These are phyloP conservation scores for Agrocybe chaxingu DNA, from an alignment of 768 basidiomycete genomes.

Conservation along the genomic window DNA sequence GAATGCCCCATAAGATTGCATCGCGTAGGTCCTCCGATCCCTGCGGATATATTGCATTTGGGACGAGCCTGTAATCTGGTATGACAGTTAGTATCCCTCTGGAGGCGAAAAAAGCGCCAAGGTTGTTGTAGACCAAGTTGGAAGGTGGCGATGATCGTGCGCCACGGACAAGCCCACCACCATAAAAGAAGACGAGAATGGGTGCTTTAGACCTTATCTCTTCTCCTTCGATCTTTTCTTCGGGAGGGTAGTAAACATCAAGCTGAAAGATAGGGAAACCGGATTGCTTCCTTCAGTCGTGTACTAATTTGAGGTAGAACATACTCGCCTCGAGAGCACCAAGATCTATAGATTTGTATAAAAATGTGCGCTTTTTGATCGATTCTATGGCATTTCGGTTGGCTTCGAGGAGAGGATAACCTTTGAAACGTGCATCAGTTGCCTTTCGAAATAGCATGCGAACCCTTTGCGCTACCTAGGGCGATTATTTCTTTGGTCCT, in stretches of 20 bases:
- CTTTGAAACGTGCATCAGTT: slow-evolving; percentile 6
- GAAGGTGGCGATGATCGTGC: slow-evolving; percentile 16
- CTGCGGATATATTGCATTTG: slow-evolving; percentile 19
- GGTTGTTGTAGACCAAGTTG: slow-evolving; percentile 22
- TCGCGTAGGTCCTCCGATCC: slow-evolving; percentile 22
- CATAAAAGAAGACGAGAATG: slow-evolving; percentile 23
- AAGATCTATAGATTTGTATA: slow-evolving; percentile 11
- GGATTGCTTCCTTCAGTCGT: not conserved
- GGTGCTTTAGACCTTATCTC: slow-evolving; percentile 3
- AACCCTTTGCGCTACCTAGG: not conserved
- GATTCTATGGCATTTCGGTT: slow-evolving; percentile 17
- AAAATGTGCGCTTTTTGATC: slow-evolving; percentile 15
- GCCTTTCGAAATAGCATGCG: not conserved
- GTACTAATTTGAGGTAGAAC: not conserved
- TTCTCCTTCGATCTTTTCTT: not conserved
- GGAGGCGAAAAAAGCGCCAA: slow-evolving; percentile 24
- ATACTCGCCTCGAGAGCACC: slow-evolving; percentile 11
- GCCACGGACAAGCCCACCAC: slow-evolving; percentile 20
- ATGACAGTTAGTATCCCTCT: slow-evolving; percentile 23
- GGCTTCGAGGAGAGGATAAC: slow-evolving; percentile 16
- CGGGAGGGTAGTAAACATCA: slow-evolving; percentile 20
- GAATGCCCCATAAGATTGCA: slow-evolving; percentile 17
- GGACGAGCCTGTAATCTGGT: slow-evolving; percentile 24
- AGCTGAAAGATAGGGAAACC: slow-evolving; percentile 10
- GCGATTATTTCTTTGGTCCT: slow-evolving; percentile 8